Evolutionary conservation across 495 filamentous ascomycete genomes (phyloP), one percentile per base, ranked within the genome.

Genomic region (Bacidia gigantensis): DNA sequence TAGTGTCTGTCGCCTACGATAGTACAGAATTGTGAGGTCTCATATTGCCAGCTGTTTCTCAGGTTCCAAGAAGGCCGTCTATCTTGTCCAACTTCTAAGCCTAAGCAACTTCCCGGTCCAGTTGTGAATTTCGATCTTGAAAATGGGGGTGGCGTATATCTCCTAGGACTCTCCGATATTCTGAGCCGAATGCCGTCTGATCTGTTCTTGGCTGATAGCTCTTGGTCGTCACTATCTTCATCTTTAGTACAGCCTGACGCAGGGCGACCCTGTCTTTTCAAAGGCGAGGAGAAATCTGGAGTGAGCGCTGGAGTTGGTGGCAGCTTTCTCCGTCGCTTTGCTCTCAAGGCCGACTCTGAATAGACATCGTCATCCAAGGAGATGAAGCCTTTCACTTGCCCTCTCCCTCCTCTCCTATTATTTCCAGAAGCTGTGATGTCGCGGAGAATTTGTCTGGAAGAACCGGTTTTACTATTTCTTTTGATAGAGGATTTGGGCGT

Each of bases 11-110:
- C 84, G 26, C 76, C 68, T 0, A 84, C 75, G 41, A 65, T 70
- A 39, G 79, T 84, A 55, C 82, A 81, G 62, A 92, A 95, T 42
- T 79, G 65, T 7, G 82, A 44, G 0, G 84, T 87, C 52, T 88
- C 71, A 54, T 79, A 72, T 68, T 82, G 77, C 83, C 83, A 92
- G 56, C 84, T 82, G 71, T 14, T 35, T 5, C 14, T 35, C n/a
- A n/a, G n/a, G n/a, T n/a, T n/a, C n/a, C n/a, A n/a, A n/a, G n/a
- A n/a, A n/a, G n/a, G n/a, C n/a, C n/a, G n/a, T n/a, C n/a, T n/a
- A n/a, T n/a, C n/a, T n/a, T n/a, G n/a, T n/a, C n/a, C n/a, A n/a
- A n/a, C n/a, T n/a, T n/a, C n/a, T n/a, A n/a, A n/a, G n/a, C n/a
- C n/a, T n/a, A n/a, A n/a, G n/a, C n/a, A n/a, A n/a, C n/a, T n/a